Evolutionary conservation across 305 asterid species (phyloP).

Genomic region (Petunia hybrid): DNA sequence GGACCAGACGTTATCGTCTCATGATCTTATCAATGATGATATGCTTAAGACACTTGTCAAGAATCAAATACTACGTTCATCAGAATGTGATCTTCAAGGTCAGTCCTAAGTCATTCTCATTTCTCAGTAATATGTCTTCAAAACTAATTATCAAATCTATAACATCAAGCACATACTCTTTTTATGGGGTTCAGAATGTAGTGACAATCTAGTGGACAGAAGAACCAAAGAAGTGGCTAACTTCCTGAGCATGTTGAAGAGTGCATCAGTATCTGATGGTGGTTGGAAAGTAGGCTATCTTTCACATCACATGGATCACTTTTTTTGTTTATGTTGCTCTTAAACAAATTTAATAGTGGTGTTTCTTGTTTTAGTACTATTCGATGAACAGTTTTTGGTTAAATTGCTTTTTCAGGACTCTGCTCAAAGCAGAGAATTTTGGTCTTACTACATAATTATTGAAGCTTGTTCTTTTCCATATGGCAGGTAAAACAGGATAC

Average conservation of each 20-base stretch:
- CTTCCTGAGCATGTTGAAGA: constrained; percentile 78
- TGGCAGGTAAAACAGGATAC: constrained; percentile 81
- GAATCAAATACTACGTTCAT: constrained; percentile 65
- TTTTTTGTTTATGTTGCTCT: neutral
- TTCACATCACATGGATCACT: neutral
- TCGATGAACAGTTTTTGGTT: neutral
- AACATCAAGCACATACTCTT: neutral
- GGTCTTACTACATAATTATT: neutral
- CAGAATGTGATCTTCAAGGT: constrained; percentile 50
- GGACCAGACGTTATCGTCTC: constrained; percentile 68
- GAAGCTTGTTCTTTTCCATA: constrained; percentile 25
- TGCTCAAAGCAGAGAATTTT: neutral
- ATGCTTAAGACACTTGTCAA: constrained; percentile 60
- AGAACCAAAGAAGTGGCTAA: constrained; percentile 71
- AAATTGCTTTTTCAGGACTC: neutral
- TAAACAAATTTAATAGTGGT: neutral
- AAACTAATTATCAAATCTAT: neutral
- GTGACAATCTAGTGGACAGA: constrained; percentile 55
- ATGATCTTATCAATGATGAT: constrained; percentile 57
- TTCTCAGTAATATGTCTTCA: neutral
- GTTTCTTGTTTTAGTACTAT: neutral
- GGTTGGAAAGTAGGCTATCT: constrained; percentile 75
- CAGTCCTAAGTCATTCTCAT: neutral
- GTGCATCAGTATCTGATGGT: constrained; percentile 61
- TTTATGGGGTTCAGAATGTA: constrained; percentile 48